Evolutionary conservation across 1,284 basidiomycete species (phyloP), one percentile per base, ranked within the genome.

Genomic region (Ustanciosporium gigantosporum): DNA sequence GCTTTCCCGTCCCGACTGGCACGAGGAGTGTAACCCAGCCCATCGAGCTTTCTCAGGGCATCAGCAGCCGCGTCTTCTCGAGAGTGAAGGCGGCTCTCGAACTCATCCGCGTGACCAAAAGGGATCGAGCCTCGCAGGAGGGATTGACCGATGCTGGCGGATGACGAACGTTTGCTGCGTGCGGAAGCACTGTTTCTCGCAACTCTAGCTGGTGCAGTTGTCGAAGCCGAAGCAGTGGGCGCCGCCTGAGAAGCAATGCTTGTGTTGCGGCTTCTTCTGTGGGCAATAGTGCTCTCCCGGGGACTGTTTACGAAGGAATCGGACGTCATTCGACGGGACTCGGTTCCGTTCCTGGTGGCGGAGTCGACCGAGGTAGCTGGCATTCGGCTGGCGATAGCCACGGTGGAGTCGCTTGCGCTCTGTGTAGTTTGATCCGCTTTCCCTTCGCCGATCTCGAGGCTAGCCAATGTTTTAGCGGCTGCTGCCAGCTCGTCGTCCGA

Each of bases 11-110:
- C 66, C 11, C 64, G 48, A 25, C 64, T 70, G 17, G 43, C 41
- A 32, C 68, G 43, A 0, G 73, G 42, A 32, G 64, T 90, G 5
- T 85, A 86, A 3, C 86, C 85, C 13, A 97, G 79, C 1, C 94
- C 94, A 71, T 98, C 95, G 20, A 98, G 81, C 79, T 95, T 95
- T 45, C 93, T 85, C 39, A 98, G 82, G 4, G 91, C 91, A 73
- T 95, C 91, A 3, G 86, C 88, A 2, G 94, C 93, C 15, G 87
- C 87, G 57, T 91, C 87, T 70, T 94, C 65, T 7, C 89, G 57
- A 56, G 68, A 41, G 40, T 65, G 41, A 41, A 66, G 55, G 20
- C 57, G 46, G 29, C 51, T 52, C 25, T 57, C 60, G 27, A 58
- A 68, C 19, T 69, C 61, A 20, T 70, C 67, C 13, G 61, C 53